Conservation (phyloP, 129 eudicot genomes). For the Calendula officinalis region DNA sequence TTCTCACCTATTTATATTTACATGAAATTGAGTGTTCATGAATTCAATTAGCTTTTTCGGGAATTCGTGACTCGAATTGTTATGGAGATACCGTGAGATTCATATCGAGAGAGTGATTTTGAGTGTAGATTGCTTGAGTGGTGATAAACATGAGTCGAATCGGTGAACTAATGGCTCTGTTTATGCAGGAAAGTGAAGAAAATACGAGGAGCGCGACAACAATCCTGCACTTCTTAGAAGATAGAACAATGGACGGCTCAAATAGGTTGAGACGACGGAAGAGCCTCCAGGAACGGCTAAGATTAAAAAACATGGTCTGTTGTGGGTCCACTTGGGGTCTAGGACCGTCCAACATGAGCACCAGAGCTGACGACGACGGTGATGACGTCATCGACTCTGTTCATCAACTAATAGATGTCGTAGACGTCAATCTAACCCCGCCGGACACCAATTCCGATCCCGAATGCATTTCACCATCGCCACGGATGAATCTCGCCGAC, state of each 20-base stretch:
- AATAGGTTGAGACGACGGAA: conserved; percentile 44
- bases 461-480: conserved; percentile 31
- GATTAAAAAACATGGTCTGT: conserved; percentile 40
- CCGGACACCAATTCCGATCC: conserved; percentile 27
- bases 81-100: conserved; percentile 1
- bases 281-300: conserved; percentile 60
- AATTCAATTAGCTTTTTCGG: too few relatives aligned
- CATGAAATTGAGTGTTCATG: too few relatives aligned
- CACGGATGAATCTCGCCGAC: conserved; percentile 76
- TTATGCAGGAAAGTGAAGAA: conserved; percentile 31
- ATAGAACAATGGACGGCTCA: conserved; percentile 48
- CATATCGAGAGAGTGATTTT: not conserved
- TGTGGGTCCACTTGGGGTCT: conserved; percentile 76
- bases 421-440: conserved; percentile 19
- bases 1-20: too few relatives aligned
- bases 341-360: conserved; percentile 40
- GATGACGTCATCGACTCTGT: conserved; percentile 17
- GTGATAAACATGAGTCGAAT: conserved; percentile 9
- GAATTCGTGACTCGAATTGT: not conserved
- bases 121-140: not conserved
- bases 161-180: conserved; percentile 38
- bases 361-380: conserved; percentile 32
- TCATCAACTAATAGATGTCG: conserved; percentile 4
- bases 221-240: not conserved
- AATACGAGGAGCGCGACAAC: not conserved